These are phyloP conservation scores for Trichocomaceae sp. DNA, from an alignment of 2,329 filamentous ascomycete species.

Conservation along the genomic window DNA sequence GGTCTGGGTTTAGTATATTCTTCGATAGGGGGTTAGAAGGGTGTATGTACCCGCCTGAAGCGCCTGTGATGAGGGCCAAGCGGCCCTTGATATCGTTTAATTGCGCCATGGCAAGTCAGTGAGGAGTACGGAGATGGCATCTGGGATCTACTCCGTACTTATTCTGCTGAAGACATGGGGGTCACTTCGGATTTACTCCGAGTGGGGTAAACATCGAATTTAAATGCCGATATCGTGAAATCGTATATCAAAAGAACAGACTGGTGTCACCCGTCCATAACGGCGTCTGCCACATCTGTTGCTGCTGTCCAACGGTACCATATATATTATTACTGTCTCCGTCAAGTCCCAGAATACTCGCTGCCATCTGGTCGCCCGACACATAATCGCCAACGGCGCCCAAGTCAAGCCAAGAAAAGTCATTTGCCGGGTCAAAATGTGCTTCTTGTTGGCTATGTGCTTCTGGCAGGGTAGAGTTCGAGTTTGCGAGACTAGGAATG, in stretches of 20 bases:
- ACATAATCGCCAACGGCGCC: slow-evolving; percentile 55
- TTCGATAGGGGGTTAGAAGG: no score
- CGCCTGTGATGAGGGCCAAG: slow-evolving; percentile 55
- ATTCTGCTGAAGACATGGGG: no score
- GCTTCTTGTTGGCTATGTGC: slow-evolving; percentile 21
- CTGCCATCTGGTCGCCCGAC: slow-evolving; percentile 37
- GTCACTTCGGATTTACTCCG: slow-evolving; percentile 3
- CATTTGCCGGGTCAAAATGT: slow-evolving; percentile 45
- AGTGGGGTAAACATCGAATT: neutral
- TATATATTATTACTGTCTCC: slow-evolving; percentile 27
- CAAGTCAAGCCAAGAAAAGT: slow-evolving; percentile 58
- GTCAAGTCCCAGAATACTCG: slow-evolving; percentile 31
- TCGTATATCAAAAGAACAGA: slow-evolving; percentile 26
- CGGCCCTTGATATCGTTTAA: slow-evolving; percentile 46
- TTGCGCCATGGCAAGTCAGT: slow-evolving; percentile 3
- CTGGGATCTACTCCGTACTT: no score
- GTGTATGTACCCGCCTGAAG: slow-evolving; percentile 50
- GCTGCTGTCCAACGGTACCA: slow-evolving; percentile 23
- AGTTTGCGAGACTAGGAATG: slow-evolving; percentile 19
- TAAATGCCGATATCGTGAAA: neutral
- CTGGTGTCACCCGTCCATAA: slow-evolving; percentile 37
- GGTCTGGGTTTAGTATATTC: neutral
- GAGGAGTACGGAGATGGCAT: no score
- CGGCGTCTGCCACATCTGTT: slow-evolving; percentile 33
- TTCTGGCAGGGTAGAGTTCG: neutral